Evolutionary conservation across 2,329 filamentous ascomycete species (phyloP).

Genomic region (Fusarium heterosporum): DNA sequence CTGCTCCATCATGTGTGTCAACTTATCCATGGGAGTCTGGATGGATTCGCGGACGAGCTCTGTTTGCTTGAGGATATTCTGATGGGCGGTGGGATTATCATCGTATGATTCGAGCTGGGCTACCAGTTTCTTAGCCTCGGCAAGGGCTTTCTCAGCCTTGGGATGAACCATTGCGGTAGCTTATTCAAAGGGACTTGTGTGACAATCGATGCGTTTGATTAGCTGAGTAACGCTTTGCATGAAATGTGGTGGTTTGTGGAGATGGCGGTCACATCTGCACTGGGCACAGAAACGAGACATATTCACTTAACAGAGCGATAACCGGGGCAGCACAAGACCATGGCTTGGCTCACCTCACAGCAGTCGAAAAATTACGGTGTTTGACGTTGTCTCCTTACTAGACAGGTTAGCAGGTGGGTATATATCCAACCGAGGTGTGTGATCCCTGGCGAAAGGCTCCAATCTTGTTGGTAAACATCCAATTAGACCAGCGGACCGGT

Average conservation of each 20-base stretch:
- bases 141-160: constrained; percentile 44
- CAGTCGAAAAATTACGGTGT: background rate
- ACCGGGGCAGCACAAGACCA: constrained; percentile 23
- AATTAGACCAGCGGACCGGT: background rate
- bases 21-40: constrained; percentile 46
- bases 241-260: background rate
- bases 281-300: background rate
- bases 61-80: constrained; percentile 41
- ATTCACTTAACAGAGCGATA: constrained; percentile 15
- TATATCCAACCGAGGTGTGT: background rate
- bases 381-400: background rate
- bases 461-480: constrained; percentile 1
- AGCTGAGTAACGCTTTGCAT: background rate
- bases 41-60: constrained; percentile 43
- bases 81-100: constrained; percentile 39
- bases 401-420: constrained; percentile 12
- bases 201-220: background rate
- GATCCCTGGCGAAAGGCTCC: background rate
- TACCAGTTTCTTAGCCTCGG: constrained; percentile 45
- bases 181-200: fast-evolving
- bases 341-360: background rate
- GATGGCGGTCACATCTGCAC: background rate
- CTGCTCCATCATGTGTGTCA: constrained; percentile 43
- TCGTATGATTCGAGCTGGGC: constrained; percentile 45
- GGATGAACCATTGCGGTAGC: constrained; percentile 33